Percentiles rank a stretch among this genome's conserved stretches.
These are phyloP conservation scores for Phytopythium vexans DNA, from an alignment of 352 stramenopile species.

Conservation along the genomic window DNA sequence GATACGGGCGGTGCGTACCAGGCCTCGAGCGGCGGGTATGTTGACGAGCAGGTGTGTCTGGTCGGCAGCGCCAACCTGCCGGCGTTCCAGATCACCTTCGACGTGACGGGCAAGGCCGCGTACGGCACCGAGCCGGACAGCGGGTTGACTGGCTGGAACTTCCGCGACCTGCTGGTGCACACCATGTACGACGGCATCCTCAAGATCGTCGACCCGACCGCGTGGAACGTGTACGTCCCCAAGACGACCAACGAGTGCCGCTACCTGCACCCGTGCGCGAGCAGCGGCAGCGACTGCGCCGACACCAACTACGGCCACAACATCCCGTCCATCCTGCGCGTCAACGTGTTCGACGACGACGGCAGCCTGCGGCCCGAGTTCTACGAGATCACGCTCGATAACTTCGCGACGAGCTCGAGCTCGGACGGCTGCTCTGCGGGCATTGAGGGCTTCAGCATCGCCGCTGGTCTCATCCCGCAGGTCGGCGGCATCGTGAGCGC, in stretches of 20 bases:
- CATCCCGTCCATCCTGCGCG: neutral
- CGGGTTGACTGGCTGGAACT: conserved; percentile 2
- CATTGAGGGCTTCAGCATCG: neutral
- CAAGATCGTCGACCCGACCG: conserved; percentile 1
- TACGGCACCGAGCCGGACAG: neutral
- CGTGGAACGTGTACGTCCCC: neutral
- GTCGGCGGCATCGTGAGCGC: conserved; percentile 3
- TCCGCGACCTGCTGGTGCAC: conserved; percentile 4
- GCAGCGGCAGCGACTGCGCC: neutral
- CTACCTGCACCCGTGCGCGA: neutral
- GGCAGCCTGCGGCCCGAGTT: neutral
- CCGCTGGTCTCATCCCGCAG: conserved; percentile 1
- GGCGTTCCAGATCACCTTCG: neutral
- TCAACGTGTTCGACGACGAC: neutral
- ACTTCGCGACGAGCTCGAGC: neutral
- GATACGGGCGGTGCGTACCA: neutral
- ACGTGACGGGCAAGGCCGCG: conserved; percentile 1
- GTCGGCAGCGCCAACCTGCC: neutral
- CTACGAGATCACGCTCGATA: neutral
- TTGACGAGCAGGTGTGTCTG: neutral
- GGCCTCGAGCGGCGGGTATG: neutral
- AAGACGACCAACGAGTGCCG: too few relatives aligned
- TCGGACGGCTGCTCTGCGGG: neutral
- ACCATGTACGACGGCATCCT: conserved; percentile 4
- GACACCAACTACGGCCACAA: neutral